phyloP scores from a whole-genome alignment of 164 flowering plant genomes.

The Vitis riparia region DNA sequence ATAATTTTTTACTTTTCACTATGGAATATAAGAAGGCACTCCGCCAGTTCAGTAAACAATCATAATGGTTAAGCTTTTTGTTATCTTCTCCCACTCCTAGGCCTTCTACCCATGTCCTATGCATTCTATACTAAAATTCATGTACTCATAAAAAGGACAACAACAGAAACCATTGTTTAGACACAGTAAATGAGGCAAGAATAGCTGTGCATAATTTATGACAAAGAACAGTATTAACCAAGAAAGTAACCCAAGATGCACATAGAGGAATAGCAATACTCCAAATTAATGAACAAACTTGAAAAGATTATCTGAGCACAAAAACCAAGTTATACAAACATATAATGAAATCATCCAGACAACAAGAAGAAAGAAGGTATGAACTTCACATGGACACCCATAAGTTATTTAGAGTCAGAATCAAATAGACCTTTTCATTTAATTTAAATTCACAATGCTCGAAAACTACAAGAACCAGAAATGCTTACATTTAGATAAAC shows the following conservation, averaged over 20 bases:
- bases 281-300: too few species aligned
- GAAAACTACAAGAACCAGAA: conserved; percentile 1
- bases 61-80: neutral
- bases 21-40: too few species aligned
- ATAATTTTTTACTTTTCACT: neutral
- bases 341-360: neutral
- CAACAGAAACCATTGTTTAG: neutral
- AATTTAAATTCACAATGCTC: neutral
- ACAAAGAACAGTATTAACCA: too few species aligned
- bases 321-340: neutral
- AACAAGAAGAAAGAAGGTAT: neutral
- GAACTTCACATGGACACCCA: neutral
- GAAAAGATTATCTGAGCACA: neutral
- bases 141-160: neutral
- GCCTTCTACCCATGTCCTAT: neutral
- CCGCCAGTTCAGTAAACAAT: neutral
- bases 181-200: neutral
- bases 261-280: too few species aligned
- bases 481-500: conserved; percentile 84
- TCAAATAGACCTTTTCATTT: conserved; percentile 2
- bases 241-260: too few species aligned
- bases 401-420: neutral
- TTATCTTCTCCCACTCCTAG: neutral
- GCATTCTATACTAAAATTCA: neutral
- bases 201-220: too few species aligned